A percentile compares a stretch with the other conserved stretches of the same genome.
Conservation (phyloP, 2,329 filamentous ascomycete species). For the Calonectria pseudoreteaudii region DNA sequence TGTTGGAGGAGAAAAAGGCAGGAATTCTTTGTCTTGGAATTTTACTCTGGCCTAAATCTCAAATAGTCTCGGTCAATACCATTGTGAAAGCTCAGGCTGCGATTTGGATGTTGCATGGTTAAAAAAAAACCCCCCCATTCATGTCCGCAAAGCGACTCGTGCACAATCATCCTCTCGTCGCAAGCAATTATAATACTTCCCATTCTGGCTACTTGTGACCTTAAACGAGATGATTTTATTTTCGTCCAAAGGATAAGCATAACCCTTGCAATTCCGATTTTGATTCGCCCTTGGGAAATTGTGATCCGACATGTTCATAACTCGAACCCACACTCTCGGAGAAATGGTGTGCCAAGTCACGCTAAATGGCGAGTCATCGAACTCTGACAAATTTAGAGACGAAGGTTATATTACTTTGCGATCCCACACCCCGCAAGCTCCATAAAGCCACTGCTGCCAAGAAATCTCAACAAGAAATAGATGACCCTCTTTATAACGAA, state of each 20-base stretch:
- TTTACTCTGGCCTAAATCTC: not conserved
- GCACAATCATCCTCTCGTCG: not conserved
- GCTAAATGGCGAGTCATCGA: not conserved
- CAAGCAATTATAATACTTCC: not conserved
- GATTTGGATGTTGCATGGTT: not conserved
- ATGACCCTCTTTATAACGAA: not conserved
- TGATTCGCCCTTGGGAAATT: not conserved
- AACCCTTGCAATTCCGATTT: not conserved
- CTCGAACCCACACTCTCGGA: not conserved
- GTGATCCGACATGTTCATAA: not conserved
- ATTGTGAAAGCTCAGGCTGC: not conserved
- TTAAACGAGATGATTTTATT: too few species aligned
- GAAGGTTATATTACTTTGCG: not conserved
- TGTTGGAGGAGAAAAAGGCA: not conserved
- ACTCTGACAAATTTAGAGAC: not conserved
- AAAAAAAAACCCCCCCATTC: too few species aligned
- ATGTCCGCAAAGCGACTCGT: too few species aligned
- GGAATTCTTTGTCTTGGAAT: not conserved
- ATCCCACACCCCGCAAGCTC: not conserved
- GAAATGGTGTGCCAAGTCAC: not conserved
- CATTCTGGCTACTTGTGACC: not conserved
- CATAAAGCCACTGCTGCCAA: not conserved
- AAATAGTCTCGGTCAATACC: rapidly evolving
- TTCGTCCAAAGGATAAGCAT: too few species aligned
- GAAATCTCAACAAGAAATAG: not conserved